These are phyloP conservation scores for Claviceps quebecensis DNA, from an alignment of 2,329 filamentous ascomycete genomes.

Conservation along the genomic window DNA sequence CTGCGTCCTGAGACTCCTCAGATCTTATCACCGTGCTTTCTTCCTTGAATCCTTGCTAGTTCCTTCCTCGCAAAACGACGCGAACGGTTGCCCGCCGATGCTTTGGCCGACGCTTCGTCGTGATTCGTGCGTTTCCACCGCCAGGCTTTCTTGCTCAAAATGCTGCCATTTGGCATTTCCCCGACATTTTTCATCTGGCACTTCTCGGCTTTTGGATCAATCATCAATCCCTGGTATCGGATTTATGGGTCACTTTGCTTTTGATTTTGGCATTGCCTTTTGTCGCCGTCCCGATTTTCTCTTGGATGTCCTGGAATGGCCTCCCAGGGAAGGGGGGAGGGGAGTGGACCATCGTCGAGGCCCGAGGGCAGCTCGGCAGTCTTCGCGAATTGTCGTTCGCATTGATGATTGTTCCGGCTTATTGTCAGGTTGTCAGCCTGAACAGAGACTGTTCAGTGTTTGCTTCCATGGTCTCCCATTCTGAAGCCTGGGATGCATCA, in stretches of 20 bases:
- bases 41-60: not conserved
- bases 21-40: not conserved
- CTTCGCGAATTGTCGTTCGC: slow-evolving; percentile 1
- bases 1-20: not conserved
- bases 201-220: not conserved
- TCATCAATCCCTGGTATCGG: not conserved
- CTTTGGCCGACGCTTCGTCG: not conserved
- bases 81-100: not conserved
- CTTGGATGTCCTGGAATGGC: not conserved
- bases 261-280: not conserved
- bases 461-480: not conserved
- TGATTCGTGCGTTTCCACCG: not conserved
- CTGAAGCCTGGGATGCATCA: not conserved
- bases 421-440: not conserved
- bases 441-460: too few species aligned
- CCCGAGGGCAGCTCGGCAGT: too few species aligned
- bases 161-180: not conserved
- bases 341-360: too few species aligned
- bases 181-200: not conserved
- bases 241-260: not conserved
- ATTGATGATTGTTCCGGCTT: slow-evolving; percentile 3
- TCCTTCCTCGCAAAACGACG: not conserved
- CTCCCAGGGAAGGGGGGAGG: not conserved
- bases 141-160: not conserved
- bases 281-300: not conserved